phyloP scores from a whole-genome alignment of 78 protist species.

The Speleostelium caveatum region DNA sequence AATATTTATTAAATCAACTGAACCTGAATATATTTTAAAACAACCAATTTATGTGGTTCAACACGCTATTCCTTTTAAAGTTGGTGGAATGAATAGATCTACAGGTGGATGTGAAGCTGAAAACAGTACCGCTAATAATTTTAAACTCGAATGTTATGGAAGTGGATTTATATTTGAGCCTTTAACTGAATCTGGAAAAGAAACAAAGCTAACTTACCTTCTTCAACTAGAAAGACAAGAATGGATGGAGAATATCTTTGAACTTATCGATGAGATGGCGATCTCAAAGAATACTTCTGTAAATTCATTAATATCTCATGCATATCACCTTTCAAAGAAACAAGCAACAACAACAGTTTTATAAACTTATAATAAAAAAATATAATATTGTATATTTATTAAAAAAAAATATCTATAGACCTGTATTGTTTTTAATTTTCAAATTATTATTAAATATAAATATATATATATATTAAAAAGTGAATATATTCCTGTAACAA shows the following conservation, averaged over 20 bases:
- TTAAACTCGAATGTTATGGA: constrained; percentile 45
- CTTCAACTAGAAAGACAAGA: constrained; percentile 47
- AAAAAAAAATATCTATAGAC: no score
- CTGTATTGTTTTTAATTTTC: no score
- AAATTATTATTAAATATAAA: no score
- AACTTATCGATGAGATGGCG: constrained; percentile 56
- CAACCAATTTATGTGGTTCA: constrained; percentile 61
- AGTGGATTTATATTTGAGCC: constrained; percentile 74
- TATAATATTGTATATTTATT: no score
- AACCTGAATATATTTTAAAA: constrained; percentile 10
- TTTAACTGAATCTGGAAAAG: constrained; percentile 47
- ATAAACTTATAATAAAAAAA: no score
- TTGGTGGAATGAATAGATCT: neutral
- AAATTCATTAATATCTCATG: constrained; percentile 60
- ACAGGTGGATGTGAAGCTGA: no score
- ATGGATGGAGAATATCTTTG: constrained; percentile 61
- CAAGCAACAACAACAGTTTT: no score
- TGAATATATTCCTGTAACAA: no score
- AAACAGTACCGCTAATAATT: no score
- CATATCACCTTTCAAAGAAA: constrained; percentile 56
- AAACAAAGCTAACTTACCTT: constrained; percentile 49
- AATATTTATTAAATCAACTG: constrained; percentile 10
- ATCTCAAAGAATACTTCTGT: constrained; percentile 48
- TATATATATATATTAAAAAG: no score
- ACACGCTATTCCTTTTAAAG: constrained; percentile 37